Percentiles rank a stretch among this genome's conserved stretches.
These are phyloP conservation scores for Aspergillus tanneri DNA, from an alignment of 2,329 filamentous ascomycete species.

Conservation along the genomic window DNA sequence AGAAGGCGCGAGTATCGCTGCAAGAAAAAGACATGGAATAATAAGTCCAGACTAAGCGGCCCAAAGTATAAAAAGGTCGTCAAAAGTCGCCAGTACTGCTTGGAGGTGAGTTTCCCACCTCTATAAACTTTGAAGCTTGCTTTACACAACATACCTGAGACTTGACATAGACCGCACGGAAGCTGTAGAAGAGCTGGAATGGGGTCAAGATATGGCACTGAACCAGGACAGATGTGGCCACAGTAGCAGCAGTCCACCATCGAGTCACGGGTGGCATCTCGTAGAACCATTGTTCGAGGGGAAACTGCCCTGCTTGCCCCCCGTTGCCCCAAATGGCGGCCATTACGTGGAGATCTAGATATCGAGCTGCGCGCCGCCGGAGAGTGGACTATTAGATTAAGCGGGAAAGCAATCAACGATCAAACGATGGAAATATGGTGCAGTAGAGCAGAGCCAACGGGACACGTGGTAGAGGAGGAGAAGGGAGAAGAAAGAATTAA, in stretches of 20 bases:
- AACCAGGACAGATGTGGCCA: slow-evolving; percentile 81
- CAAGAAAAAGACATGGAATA: slow-evolving; percentile 98
- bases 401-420: background rate
- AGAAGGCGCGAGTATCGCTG: slow-evolving; percentile 93
- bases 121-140: slow-evolving; percentile 3
- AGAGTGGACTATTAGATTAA: background rate
- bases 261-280: slow-evolving; percentile 96
- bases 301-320: slow-evolving; percentile 60
- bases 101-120: slow-evolving; percentile 12
- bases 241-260: slow-evolving; percentile 94
- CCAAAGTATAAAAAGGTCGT: slow-evolving; percentile 98
- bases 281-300: slow-evolving; percentile 96
- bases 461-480: no score
- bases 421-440: no score
- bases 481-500: background rate
- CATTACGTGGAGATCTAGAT: slow-evolving; percentile 30
- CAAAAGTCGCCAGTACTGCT: slow-evolving; percentile 90
- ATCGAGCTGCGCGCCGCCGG: slow-evolving; percentile 1
- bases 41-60: slow-evolving; percentile 84
- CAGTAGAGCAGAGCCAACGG: no score
- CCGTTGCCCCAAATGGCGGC: slow-evolving; percentile 47
- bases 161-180: slow-evolving; percentile 84
- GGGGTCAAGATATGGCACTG: slow-evolving; percentile 91
- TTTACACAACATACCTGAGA: slow-evolving; percentile 72
- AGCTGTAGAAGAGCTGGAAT: slow-evolving; percentile 97